Percentiles rank a stretch among this genome's conserved stretches.
These are phyloP conservation scores for Cardamine occulta DNA, from an alignment of 345 rosid species.

Conservation along the genomic window DNA sequence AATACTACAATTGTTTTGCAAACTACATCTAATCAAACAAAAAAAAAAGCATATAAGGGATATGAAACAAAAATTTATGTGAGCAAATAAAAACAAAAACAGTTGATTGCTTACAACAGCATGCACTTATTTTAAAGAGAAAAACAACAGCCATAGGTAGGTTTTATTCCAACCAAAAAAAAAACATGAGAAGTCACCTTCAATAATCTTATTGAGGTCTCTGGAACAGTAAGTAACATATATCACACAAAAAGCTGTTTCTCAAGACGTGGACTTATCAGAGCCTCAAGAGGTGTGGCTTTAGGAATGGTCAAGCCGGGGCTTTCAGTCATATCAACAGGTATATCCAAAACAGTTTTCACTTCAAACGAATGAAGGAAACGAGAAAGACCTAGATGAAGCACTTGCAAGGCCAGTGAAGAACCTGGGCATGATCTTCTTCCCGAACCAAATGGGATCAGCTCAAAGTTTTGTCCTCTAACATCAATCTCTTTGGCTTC, in stretches of 20 bases:
- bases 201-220: not conserved
- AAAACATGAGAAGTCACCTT: constrained; percentile 8
- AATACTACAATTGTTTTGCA: not conserved
- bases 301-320: constrained; percentile 51
- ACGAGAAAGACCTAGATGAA: constrained; percentile 49
- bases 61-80: not conserved
- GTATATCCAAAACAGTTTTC: constrained; percentile 23
- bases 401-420: constrained; percentile 49
- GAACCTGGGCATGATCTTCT: constrained; percentile 58
- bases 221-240: not conserved
- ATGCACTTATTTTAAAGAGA: not conserved
- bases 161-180: not conserved
- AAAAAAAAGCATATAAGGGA: too few relatives aligned
- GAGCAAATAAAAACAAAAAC: not conserved
- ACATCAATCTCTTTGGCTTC: constrained; percentile 46
- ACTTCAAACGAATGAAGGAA: constrained; percentile 54
- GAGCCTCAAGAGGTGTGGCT: constrained; percentile 54
- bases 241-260: constrained; percentile 9
- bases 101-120: not conserved
- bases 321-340: constrained; percentile 51
- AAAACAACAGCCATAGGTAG: not conserved
- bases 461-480: constrained; percentile 51
- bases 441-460: constrained; percentile 59
- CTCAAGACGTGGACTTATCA: constrained; percentile 49
- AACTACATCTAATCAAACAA: too few relatives aligned